Base-by-base conservation (phyloP, 768 basidiomycete species). In the Hemileccinum impolitum region DNA sequence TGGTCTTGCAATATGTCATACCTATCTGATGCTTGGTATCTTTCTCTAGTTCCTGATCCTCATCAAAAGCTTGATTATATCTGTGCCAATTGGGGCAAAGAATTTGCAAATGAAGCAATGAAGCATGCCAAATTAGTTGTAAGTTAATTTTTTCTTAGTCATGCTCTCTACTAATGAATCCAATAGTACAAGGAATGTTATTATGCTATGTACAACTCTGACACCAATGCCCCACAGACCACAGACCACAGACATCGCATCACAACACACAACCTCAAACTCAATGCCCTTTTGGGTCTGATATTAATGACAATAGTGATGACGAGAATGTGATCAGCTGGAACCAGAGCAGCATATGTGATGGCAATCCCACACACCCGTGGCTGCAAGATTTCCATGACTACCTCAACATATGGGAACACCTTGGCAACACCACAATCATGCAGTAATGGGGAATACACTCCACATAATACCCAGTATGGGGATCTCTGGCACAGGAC, bases 321-420 rank as follows among this genome's bases (percentile, higher is more conserved):
- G n/a, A n/a, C n/a, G n/a, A n/a, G n/a, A n/a, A n/a, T n/a, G n/a
- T n/a, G n/a, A n/a, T 12, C n/a, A n/a, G n/a, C n/a, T n/a, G n/a
- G n/a, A n/a, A n/a, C n/a, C n/a, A n/a, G n/a, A n/a, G n/a, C n/a
- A 4, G 32, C 3, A 42, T 39, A 30, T 28, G 9, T 40, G 15
- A 21, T 34, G 23, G 23, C 3, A 34, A 53, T 41, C 43, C 47
- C 17, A 19, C 32, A 26, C 0, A 9, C 9, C 52, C 40, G 1
- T 53, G 52, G 48, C 48, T 45, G 0, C 43, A 50, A 17, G 44
- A 40, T n/a, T n/a, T n/a, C n/a, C n/a, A n/a, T n/a, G n/a, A n/a
- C n/a, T n/a, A n/a, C n/a, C n/a, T n/a, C n/a, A 53, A 50, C 18
- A 26, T 3, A 0, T 2, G 12, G 36, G 36, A 53, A 10, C 28